Evolutionary conservation across 495 filamentous ascomycete species (phyloP).

Genomic region (Aspergillus sclerotiicarbonarius): DNA sequence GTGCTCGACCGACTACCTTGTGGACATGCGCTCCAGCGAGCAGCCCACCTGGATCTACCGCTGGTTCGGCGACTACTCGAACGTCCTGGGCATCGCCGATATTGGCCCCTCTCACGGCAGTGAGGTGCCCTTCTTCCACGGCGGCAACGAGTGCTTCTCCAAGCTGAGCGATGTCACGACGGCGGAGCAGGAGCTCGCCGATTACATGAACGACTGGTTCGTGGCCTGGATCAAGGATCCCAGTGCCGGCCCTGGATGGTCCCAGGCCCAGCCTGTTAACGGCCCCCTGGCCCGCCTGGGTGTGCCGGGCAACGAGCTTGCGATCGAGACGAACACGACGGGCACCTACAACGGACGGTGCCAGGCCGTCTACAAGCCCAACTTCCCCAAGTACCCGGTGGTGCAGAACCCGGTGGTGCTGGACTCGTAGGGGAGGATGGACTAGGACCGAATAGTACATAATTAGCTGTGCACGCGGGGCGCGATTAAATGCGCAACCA

Average conservation of each 20-base stretch:
- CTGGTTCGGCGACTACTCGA: constrained; percentile 28
- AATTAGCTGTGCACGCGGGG: no score
- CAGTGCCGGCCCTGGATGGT: constrained; percentile 24
- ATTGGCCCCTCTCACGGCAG: constrained; percentile 26
- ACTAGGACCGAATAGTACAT: not conserved
- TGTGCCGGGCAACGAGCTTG: constrained; percentile 22
- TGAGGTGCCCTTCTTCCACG: constrained; percentile 31
- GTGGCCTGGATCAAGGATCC: constrained; percentile 27
- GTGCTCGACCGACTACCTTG: constrained; percentile 23
- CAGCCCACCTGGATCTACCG: constrained; percentile 29
- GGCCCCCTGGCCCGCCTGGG: constrained; percentile 23
- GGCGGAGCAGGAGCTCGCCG: constrained; percentile 22
- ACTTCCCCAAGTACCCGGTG: constrained; percentile 24
- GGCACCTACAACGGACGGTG: constrained; percentile 25
- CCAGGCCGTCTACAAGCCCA: constrained; percentile 22
- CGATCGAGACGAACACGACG: constrained; percentile 19
- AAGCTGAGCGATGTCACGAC: constrained; percentile 18
- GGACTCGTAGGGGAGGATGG: constrained; percentile 4
- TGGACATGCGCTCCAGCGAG: constrained; percentile 20
- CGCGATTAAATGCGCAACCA: no score
- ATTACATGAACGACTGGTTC: constrained; percentile 28
- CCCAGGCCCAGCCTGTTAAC: constrained; percentile 18
- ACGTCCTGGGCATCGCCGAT: constrained; percentile 18
- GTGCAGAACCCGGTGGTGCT: constrained; percentile 20
- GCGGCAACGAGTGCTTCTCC: constrained; percentile 28